Conservation (phyloP, 768 basidiomycete genomes). For the Daedaleopsis nitida region DNA sequence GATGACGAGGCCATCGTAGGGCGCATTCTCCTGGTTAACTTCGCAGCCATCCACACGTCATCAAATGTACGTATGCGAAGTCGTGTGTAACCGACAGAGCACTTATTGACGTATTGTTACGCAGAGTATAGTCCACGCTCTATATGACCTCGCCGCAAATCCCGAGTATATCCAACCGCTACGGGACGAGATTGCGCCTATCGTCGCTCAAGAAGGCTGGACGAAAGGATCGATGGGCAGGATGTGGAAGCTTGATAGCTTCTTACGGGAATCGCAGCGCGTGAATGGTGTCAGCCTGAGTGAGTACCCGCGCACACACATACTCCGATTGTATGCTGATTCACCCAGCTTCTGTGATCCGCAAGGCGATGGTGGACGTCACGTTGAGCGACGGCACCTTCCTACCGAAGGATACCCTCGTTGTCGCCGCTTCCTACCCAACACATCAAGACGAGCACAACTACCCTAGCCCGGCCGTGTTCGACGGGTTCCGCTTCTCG, state of each 20-base stretch:
- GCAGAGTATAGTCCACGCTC: conserved; percentile 30
- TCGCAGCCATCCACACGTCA: conserved; percentile 38
- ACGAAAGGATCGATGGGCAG: conserved; percentile 30
- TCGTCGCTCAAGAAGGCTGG: conserved; percentile 33
- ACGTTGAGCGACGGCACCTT: conserved; percentile 46
- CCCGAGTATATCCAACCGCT: conserved; percentile 30
- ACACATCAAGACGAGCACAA: conserved; percentile 34
- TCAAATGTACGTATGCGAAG: conserved; percentile 27
- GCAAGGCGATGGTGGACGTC: conserved; percentile 40
- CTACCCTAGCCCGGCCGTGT: conserved; percentile 38
- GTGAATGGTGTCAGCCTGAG: conserved; percentile 20
- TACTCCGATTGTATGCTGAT: neutral
- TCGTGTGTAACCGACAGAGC: neutral
- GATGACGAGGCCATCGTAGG: conserved; percentile 35
- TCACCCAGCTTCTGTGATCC: conserved; percentile 29
- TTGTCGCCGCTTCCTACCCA: conserved; percentile 32
- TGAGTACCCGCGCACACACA: conserved; percentile 16
- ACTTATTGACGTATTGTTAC: neutral
- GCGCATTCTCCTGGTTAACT: conserved; percentile 33
- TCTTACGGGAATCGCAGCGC: conserved; percentile 36
- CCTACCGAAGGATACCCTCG: conserved; percentile 40
- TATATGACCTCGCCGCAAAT: conserved; percentile 32
- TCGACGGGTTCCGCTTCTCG: conserved; percentile 46
- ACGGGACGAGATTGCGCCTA: conserved; percentile 35
- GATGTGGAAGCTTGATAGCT: conserved; percentile 37